Evolutionary conservation across 1,139 yeast genomes (phyloP), one percentile per base, ranked within the genome.

Genomic region (Blastobotrys serpentis): DNA sequence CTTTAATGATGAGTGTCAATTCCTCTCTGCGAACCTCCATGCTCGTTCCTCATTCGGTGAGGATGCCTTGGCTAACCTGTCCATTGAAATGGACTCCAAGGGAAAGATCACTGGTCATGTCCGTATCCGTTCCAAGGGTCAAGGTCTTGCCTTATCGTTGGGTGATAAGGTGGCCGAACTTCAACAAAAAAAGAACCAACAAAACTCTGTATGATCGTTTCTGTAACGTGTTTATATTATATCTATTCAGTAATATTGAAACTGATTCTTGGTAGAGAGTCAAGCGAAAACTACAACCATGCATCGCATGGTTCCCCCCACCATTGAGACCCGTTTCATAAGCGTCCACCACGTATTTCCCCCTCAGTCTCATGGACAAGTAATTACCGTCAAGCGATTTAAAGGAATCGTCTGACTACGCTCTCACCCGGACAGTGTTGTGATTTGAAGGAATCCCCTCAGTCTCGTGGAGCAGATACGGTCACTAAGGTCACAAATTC

Each of bases 81-180:
- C 97, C 71, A 86, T 92, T 64, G 98, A 94, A 67, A 83, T 82
- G 69, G 82, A 83, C 57, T 76, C 78, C 52, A 53, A 56, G 29
- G 92, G 92, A 14, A 84, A 85, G 50, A 85, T 94, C 52, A 79
- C 86, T 53, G 99, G 99, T 8, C 96, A 90, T 64, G 96, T 92
- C 42, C 83, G 98, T 71, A 90, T 94, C 63, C 82, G 99, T 71
- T 86, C 97, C 29, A 92, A 92, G 79, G 96, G 98, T 23, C 98
- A 94, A 74, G 98, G 98, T 2, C 77, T 94, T 59, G 98, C 98
- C 11, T 75, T 94, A 56, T 84, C 96, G 3, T 76, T 94, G 61
- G 99, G 99, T 57, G 98, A 94, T 65, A 81, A 90, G 60, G 94
- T 89, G 50, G 95, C 96, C 22, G 69, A 66, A 25, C 54, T 66